Conservation (phyloP, 2,329 filamentous ascomycete species). For the Curvularia lunata region DNA sequence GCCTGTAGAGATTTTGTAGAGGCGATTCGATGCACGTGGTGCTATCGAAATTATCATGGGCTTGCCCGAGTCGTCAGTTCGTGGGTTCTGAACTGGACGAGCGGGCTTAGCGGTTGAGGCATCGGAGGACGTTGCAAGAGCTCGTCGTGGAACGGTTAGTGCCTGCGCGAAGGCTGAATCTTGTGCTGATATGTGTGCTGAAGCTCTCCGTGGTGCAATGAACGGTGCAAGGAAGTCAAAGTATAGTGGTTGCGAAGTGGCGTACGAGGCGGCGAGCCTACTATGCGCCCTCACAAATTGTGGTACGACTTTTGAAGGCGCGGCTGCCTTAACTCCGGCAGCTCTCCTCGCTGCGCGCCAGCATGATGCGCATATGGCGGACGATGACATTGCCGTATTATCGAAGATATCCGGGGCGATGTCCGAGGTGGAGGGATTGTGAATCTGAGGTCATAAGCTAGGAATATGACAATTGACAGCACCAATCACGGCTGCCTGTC, state of each 20-base stretch:
- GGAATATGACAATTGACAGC: slow-evolving; percentile 8
- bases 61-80: slow-evolving; percentile 82
- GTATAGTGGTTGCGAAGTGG: slow-evolving; percentile 33
- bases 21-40: slow-evolving; percentile 71
- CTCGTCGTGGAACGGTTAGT: slow-evolving; percentile 42
- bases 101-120: slow-evolving; percentile 36
- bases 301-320: slow-evolving; percentile 10
- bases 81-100: slow-evolving; percentile 67
- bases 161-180: slow-evolving; percentile 27
- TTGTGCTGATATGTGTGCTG: background rate
- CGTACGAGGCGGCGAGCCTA: slow-evolving; percentile 22
- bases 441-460: slow-evolving; percentile 25
- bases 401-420: background rate
- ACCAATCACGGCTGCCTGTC: slow-evolving; percentile 20
- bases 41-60: slow-evolving; percentile 85
- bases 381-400: slow-evolving; percentile 32
- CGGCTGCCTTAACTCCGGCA: background rate
- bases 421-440: slow-evolving; percentile 4
- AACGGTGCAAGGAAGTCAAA: slow-evolving; percentile 45
- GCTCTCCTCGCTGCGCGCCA: slow-evolving; percentile 30
- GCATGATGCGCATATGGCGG: slow-evolving; percentile 41
- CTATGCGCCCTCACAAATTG: slow-evolving; percentile 28
- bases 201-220: background rate
- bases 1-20: slow-evolving; percentile 66
- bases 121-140: slow-evolving; percentile 40